Evolutionary conservation across 768 basidiomycete genomes (phyloP), one percentile per base, ranked within the genome.

Genomic region (Hebeloma cylindrosporum): DNA sequence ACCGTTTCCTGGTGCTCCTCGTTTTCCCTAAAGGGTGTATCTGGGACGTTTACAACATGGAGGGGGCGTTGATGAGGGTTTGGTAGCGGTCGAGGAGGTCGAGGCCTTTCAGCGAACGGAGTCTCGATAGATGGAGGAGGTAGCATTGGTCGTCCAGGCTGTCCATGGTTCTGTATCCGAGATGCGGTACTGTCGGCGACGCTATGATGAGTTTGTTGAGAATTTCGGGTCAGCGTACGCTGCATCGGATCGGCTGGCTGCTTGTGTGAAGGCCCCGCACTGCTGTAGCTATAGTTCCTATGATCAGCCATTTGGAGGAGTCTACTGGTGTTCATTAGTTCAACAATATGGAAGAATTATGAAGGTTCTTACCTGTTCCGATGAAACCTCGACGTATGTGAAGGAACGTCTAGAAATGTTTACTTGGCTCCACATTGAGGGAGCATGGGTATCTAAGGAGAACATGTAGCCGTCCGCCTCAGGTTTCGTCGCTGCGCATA

Each of bases 1-100:
- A 10, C 28, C 10, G 23, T 20, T 10, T 39, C 23, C n/a, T 34
- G 25, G 16, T 47, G 28, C 30, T 50, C 38, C 10, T 47, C 40
- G 9, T 30, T 34, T 16, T 32, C 31, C 22, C 33, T 47, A 2
- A 38, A 25, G 25, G 49, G 43, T 9, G n/a, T n/a, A n/a, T 33
- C 44, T 9, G 43, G 34, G 23, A 30, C 40, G 23, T 55, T 51
- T 10, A 51, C 44, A 21, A 54, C 53, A 16, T 39, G 53, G 8
- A 51, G 38, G 5, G 44, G 40, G 4, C 32, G 33, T 27, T 31
- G 29, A 30, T 45, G 32, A 3, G 52, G 48, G 11, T 23, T 44
- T 1, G 47, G 53, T 29, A 55, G 45, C 3, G 50, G 53, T n/a
- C 46, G 43, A n/a, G 40, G 33, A 8, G 44, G 30, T 17, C 40